A percentile compares a stretch with the other conserved stretches of the same genome.
Evolutionary conservation across 192 early-diverging fungal genomes (phyloP).

Genomic region (Gonapodya sp.): DNA sequence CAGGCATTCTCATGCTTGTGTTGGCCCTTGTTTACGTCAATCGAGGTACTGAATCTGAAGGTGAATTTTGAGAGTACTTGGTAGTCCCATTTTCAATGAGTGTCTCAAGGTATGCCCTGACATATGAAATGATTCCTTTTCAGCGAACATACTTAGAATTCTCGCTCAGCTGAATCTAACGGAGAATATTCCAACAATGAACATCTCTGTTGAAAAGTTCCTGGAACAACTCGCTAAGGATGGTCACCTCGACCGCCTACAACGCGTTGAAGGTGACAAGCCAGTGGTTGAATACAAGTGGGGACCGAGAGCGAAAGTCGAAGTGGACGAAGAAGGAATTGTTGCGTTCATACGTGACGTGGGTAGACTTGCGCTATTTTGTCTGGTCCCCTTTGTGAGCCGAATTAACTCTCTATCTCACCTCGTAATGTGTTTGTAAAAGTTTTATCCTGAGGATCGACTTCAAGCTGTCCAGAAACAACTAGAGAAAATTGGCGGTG

Average conservation of each 20-base stretch:
- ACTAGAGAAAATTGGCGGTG: not conserved
- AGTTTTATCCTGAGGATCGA: not conserved
- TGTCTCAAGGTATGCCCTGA: too few species aligned
- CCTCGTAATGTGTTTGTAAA: not conserved
- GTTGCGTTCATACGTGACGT: not conserved
- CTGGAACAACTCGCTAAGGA: not conserved
- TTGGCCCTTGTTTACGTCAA: not conserved
- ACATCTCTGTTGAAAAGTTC: not conserved
- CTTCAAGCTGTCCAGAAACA: not conserved
- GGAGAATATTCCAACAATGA: not conserved
- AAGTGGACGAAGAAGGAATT: not conserved
- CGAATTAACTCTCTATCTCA: not conserved
- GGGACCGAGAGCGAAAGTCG: not conserved
- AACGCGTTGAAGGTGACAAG: not conserved
- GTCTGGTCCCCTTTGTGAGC: not conserved
- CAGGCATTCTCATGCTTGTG: not conserved
- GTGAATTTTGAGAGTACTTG: not conserved
- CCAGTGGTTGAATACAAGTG: not conserved
- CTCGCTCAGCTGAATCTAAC: not conserved
- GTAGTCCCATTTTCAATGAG: too few species aligned
- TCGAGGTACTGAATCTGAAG: not conserved
- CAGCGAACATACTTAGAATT: not conserved
- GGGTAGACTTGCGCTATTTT: not conserved
- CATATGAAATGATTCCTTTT: too few species aligned
- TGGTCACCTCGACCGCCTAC: not conserved